A percentile compares a stretch with the other conserved stretches of the same genome.
Conservation (phyloP, 352 stramenopile species). For the Phytopythium mirpurense region DNA sequence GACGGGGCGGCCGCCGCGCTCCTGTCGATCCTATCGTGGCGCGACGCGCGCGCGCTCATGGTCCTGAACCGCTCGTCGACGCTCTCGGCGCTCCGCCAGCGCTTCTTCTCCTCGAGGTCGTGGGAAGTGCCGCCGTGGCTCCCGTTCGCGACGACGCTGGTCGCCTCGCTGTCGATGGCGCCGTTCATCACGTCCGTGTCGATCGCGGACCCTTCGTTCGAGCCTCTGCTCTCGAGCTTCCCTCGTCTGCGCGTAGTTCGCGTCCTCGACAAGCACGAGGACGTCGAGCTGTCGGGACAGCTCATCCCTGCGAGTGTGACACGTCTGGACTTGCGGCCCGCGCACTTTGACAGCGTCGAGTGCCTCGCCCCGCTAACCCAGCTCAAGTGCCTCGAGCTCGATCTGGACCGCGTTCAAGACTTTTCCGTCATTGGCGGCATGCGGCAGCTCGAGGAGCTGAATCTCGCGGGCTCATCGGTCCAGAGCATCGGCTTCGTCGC, state of each 20-base stretch:
- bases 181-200: not conserved
- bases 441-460: conserved; percentile 1
- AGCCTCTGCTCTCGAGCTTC: not conserved
- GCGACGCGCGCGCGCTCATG: not conserved
- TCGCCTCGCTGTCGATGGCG: not conserved
- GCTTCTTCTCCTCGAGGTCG: not conserved
- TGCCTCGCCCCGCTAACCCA: not conserved
- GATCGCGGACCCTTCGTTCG: conserved; percentile 3
- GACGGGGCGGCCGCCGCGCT: not conserved
- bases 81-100: not conserved
- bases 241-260: not conserved
- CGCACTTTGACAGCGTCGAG: not conserved
- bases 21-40: not conserved
- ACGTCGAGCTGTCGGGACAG: not conserved
- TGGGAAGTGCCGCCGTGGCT: conserved; percentile 3
- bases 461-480: not conserved
- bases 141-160: not conserved
- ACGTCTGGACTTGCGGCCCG: not conserved
- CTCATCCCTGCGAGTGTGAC: not conserved
- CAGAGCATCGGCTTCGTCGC: not conserved
- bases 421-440: not conserved
- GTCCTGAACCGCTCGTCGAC: not conserved
- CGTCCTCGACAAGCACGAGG: not conserved
- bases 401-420: not conserved
- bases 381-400: not conserved